Percentiles rank a stretch among this genome's conserved stretches.
Evolutionary conservation across 2,329 filamentous ascomycete genomes (phyloP).

Genomic region (Fusarium coffeatum): DNA sequence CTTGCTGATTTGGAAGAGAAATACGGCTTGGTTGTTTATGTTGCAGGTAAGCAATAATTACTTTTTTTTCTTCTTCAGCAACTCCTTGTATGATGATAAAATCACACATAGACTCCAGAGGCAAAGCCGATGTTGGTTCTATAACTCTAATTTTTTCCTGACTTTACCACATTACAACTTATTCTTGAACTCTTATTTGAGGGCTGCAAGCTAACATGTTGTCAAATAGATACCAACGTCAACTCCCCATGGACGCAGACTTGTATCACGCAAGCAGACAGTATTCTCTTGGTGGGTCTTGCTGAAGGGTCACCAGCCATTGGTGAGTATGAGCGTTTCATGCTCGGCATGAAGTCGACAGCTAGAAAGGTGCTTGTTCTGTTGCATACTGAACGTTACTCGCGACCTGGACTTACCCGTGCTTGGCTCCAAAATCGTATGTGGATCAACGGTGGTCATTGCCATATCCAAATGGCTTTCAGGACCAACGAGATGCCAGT

Average conservation of each 20-base stretch:
- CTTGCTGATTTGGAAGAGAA: conserved; percentile 97
- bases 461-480: conserved; percentile 96
- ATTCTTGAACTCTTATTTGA: conserved; percentile 11
- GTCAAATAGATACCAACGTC: conserved; percentile 85
- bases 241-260: conserved; percentile 99
- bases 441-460: conserved; percentile 98
- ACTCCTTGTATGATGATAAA: conserved; percentile 62
- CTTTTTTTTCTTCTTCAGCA: conserved; percentile 10
- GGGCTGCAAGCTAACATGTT: conserved; percentile 45
- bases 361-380: conserved; percentile 93
- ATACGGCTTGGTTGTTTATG: conserved; percentile 93
- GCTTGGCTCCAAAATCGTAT: conserved; percentile 92
- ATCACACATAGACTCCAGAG: conserved; percentile 56
- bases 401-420: conserved; percentile 83
- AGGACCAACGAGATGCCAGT: conserved; percentile 80
- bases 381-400: conserved; percentile 89
- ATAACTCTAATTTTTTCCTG: conserved; percentile 78
- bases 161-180: conserved; percentile 43
- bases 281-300: conserved; percentile 90
- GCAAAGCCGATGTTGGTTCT: conserved; percentile 66
- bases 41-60: conserved; percentile 72
- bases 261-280: conserved; percentile 96
- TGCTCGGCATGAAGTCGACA: conserved; percentile 97
- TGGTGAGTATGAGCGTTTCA: conserved; percentile 95
- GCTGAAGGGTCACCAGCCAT: conserved; percentile 91